phyloP scores from a whole-genome alignment of 352 stramenopile genomes.

The Phytophthora constricta region DNA sequence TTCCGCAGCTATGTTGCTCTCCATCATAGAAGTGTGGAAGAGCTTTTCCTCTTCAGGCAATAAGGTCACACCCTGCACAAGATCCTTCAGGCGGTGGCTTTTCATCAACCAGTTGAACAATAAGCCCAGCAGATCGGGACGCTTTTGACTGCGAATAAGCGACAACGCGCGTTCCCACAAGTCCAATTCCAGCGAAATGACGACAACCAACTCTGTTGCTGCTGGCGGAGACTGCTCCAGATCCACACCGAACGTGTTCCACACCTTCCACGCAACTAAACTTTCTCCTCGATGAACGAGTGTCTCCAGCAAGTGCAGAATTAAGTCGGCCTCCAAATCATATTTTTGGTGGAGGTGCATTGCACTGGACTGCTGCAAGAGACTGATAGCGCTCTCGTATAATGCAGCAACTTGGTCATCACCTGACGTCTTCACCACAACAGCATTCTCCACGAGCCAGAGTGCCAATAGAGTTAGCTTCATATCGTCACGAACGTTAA shows the following conservation, averaged over 20 bases:
- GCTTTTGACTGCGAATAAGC: slow-evolving; percentile 62
- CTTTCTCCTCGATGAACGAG: slow-evolving; percentile 78
- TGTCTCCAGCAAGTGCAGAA: slow-evolving; percentile 80
- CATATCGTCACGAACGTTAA: slow-evolving; percentile 85
- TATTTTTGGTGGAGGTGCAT: slow-evolving; percentile 80
- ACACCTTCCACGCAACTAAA: slow-evolving; percentile 86
- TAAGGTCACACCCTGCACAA: slow-evolving; percentile 71
- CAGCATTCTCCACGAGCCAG: slow-evolving; percentile 84
- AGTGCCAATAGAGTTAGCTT: slow-evolving; percentile 79
- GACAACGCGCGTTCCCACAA: slow-evolving; percentile 78
- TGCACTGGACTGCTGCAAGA: slow-evolving; percentile 75
- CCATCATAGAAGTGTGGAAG: slow-evolving; percentile 82
- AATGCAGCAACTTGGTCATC: slow-evolving; percentile 66
- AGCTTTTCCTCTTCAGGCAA: slow-evolving; percentile 55
- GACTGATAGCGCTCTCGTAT: slow-evolving; percentile 65
- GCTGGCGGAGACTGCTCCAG: slow-evolving; percentile 51
- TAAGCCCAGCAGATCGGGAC: slow-evolving; percentile 62
- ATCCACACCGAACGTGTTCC: slow-evolving; percentile 79
- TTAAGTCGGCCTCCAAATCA: slow-evolving; percentile 73
- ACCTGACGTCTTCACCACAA: slow-evolving; percentile 67
- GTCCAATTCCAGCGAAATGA: slow-evolving; percentile 78
- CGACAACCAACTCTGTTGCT: slow-evolving; percentile 73
- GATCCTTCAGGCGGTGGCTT: slow-evolving; percentile 73
- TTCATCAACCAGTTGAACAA: slow-evolving; percentile 80
- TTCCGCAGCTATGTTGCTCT: slow-evolving; percentile 47